Evolutionary conservation across 176 grass and related monocot species (phyloP), one percentile per base, ranked within the genome.

Genomic region (Rhipidocladum racemiflorum): DNA sequence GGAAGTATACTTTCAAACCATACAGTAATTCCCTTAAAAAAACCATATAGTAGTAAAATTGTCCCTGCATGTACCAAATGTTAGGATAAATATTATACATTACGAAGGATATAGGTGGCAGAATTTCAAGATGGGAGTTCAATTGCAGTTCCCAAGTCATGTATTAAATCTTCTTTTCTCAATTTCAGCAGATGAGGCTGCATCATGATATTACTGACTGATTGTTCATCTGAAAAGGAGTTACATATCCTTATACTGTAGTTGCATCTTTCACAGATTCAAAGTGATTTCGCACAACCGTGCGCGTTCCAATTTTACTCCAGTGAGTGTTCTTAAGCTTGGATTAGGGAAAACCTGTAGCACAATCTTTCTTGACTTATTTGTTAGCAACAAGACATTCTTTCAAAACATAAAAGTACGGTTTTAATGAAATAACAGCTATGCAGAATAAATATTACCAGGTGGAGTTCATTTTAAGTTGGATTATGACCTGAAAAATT

Each of bases 401-500:
- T 78, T 86, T 60, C 15, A 61, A 1, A 68, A 61, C 24, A 74
- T n/a, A 78, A 34, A 34, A 34, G 32, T 3, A 62, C 68, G 51
- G 30, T 81, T 85, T 82, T 80, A 65, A 85, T 32, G 9, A 68
- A 86, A 83, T 60, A 88, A 77, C 15, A 79, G 57, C 65, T 76
- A 74, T 64, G 85, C 61, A 88, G 66, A 83, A 91, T 84, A 88
- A 62, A 92, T 74, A 83, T 85, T 92, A 92, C 85, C 86, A 84
- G 61, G 60, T 85, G 87, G 85, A 86, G 81, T 92, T 92, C 48
- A 83, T 91, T 89, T 90, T 94, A 90, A 82, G 84, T 90, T 84
- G 76, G 86, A 94, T 87, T 94, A 84, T 82, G 88, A 94, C 94
- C 89, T 97, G 94, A 97, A 97, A 90, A 97, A 92, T 74, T 97